Evolutionary conservation across 176 grass and related monocot species (phyloP), one percentile per base, ranked within the genome.

Genomic region (Otatea glauca): DNA sequence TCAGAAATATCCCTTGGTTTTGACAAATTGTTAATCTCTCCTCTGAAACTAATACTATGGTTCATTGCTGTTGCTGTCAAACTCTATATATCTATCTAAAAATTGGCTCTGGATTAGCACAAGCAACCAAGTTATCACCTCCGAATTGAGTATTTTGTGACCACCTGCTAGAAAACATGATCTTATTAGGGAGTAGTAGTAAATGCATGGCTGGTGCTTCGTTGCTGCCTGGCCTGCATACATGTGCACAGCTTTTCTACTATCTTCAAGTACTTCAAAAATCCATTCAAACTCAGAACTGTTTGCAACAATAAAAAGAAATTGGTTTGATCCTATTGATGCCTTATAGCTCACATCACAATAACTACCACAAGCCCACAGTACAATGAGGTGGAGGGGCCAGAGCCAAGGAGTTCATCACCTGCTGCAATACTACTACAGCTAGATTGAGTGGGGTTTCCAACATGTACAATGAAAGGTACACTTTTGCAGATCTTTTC

Each of bases 361-460:
- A 74, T 81, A 81, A 87, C 77, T 87, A 18, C 69, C 72, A 56
- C 29, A 29, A 29, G 29, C 29, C 29, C 1, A 29, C 70, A 47
- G 45, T 43, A 54, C 61, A 81, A 55, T 3, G 85, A 47, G 59
- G 61, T 74, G 48, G 78, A 42, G 70, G 44, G 11, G 3, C 21
- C 39, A 41, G 41, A 23, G 58, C 58, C 23, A 61, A 4, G 23
- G n/a, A 27, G 23, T 12, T 51, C 49, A 12, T 14, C 39, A 48
- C 5, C 64, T 54, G 51, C 80, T 70, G 25, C 80, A 62, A 63
- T 18, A 64, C 78, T 66, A 38, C 16, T 11, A 14, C 84, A 70
- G 61, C 42, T 72, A 88, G 87, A 84, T 84, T 49, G 74, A 84
- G 81, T 84, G 81, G 67, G 67, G 87, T 88, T 88, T 84, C 81